Percentiles rank a stretch among this genome's conserved stretches.
phyloP scores from a whole-genome alignment of 345 rosid species.

The Gossypium longicalyx region DNA sequence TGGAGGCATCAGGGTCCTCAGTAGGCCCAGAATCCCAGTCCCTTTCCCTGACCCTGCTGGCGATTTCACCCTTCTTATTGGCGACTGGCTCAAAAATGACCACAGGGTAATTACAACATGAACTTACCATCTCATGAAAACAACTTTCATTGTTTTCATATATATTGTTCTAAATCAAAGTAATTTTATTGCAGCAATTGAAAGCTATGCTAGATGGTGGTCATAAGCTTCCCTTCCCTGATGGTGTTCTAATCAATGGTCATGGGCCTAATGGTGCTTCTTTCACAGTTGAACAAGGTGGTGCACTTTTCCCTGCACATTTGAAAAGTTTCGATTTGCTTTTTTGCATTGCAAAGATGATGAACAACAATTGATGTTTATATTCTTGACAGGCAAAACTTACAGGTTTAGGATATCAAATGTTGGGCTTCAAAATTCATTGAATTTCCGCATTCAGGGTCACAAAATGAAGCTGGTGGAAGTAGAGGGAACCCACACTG shows the following conservation, averaged over 20 bases:
- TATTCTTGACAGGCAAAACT: conserved; percentile 49
- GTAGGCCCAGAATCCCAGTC: conserved; percentile 78
- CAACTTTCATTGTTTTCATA: too few species aligned
- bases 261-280: conserved; percentile 41
- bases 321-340: not conserved
- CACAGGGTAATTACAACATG: conserved; percentile 49
- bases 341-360: not conserved
- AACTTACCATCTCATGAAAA: not conserved
- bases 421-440: conserved; percentile 68
- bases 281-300: conserved; percentile 71
- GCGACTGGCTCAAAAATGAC: conserved; percentile 71
- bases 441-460: conserved; percentile 63
- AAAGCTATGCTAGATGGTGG: conserved; percentile 55
- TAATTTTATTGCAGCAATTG: conserved; percentile 38
- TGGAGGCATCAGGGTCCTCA: conserved; percentile 74
- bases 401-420: conserved; percentile 83
- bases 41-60: conserved; percentile 79
- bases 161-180: too few species aligned
- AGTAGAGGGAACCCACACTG: conserved; percentile 86
- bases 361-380: not conserved
- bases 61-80: conserved; percentile 72
- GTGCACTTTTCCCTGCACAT: conserved; percentile 16
- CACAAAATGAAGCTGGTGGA: conserved; percentile 80
- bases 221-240: conserved; percentile 53
- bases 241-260: conserved; percentile 76